Base-by-base conservation (phyloP, 179 eudicot genomes). In the Vitellaria paradoxa region DNA sequence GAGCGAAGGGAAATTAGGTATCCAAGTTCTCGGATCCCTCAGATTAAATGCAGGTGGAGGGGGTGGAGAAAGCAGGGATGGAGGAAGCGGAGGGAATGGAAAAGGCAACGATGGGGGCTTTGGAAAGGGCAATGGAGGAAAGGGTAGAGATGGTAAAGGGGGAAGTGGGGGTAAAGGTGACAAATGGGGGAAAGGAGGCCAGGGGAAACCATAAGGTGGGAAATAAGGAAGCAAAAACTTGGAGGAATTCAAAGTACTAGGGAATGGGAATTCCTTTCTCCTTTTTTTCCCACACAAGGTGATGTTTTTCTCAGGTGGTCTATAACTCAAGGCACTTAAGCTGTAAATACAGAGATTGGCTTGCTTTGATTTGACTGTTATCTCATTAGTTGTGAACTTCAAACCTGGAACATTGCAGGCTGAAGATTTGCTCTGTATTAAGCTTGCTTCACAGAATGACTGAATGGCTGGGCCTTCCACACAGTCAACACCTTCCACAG, bases 401-500 rank as follows among this genome's bases (percentile, higher is more conserved):
- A 73, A 77, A 26, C 72, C 77, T 0, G 89, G 96, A 53, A 82
- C 69, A 76, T 83, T 82, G 77, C 97, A 93, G 70, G 67, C 81
- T 21, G 89, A 21, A 40, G 78, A 57, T 9, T 87, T 74, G 82
- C 86, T 85, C 6, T 72, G 72, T n/a, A 90, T 65, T 81, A 90
- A 84, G 77, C 77, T 87, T 68, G 97, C 93, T 61, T 82, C 82
- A 77, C 93, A 91, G 11, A 78, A 77, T 55, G 86, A 77, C 26
- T 85, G 89, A 37, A 93, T 82, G 7, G 85, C 87, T 81, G 89
- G 87, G 24, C 94, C 93, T 13, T 86, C 85, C 8, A 85, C 81
- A 60, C 95, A 92, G 65, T 92, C 91, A 13, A 92, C 78, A 9
- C 97, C 97, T 37, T 89, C 92, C 1, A 91, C 85, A 46, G 88